These are phyloP conservation scores for Puya raimondii DNA, from an alignment of 176 grass and related monocot genomes.

Conservation along the genomic window DNA sequence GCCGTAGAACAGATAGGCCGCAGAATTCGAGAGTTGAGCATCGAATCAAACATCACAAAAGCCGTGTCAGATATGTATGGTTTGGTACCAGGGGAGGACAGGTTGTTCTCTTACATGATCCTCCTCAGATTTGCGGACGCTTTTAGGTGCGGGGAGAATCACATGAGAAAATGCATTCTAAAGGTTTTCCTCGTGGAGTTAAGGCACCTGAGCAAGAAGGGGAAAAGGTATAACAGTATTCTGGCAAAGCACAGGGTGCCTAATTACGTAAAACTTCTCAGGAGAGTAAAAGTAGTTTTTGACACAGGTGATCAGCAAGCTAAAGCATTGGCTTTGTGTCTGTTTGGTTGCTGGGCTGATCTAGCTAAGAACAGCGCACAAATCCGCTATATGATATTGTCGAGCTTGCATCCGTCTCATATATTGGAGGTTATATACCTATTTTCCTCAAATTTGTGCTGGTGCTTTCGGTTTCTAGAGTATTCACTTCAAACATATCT, in stretches of 20 bases:
- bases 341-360: constrained; percentile 63
- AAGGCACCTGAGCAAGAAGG: constrained; percentile 21
- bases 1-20: constrained; percentile 42
- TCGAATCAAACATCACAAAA: constrained; percentile 14
- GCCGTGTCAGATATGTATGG: constrained; percentile 35
- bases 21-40: too few species aligned
- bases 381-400: too few species aligned
- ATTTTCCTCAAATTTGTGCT: not conserved
- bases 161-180: constrained; percentile 42
- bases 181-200: constrained; percentile 44
- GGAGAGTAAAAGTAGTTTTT: too few species aligned
- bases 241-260: constrained; percentile 25
- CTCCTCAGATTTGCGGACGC: constrained; percentile 56
- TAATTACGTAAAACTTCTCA: too few species aligned
- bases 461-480: not conserved
- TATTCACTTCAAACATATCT: not conserved
- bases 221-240: constrained; percentile 26
- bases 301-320: constrained; percentile 28
- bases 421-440: constrained; percentile 41
- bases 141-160: constrained; percentile 37
- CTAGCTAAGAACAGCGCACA: too few species aligned
- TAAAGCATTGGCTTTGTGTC: constrained; percentile 43
- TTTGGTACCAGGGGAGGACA: constrained; percentile 42
- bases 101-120: constrained; percentile 61
- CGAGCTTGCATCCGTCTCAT: too few species aligned